These are phyloP conservation scores for Saccharomycopsis sp. DNA, from an alignment of 805 yeast species.

Conservation along the genomic window DNA sequence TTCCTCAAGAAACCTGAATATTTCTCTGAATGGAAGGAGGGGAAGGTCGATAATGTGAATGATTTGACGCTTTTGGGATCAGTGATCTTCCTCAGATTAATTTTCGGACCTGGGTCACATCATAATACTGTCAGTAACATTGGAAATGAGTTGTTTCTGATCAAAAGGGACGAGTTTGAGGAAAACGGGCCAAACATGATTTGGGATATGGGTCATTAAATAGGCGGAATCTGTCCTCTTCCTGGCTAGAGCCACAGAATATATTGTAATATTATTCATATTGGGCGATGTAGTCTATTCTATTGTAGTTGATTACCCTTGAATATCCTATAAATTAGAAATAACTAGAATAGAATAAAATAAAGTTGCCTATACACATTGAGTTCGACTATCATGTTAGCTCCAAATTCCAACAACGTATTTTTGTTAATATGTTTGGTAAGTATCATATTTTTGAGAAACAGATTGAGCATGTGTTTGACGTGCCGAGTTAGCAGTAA, in stretches of 20 bases:
- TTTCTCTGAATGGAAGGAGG: slow-evolving; percentile 88
- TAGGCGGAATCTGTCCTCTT: neutral
- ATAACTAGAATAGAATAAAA: no score
- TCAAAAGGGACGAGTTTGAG: slow-evolving; percentile 20
- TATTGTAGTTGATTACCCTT: no score
- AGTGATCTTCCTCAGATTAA: slow-evolving; percentile 10
- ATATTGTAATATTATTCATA: neutral
- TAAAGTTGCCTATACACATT: no score
- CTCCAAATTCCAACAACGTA: no score
- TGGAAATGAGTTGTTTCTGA: slow-evolving; percentile 20
- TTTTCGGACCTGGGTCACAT: slow-evolving; percentile 17
- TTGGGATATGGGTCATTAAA: slow-evolving; percentile 19
- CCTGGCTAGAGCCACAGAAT: neutral
- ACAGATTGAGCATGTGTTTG: no score
- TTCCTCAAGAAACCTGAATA: slow-evolving; percentile 77
- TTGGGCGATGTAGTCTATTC: no score
- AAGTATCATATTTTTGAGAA: no score
- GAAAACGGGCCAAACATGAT: slow-evolving; percentile 21
- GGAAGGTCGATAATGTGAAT: slow-evolving; percentile 23
- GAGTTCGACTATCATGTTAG: no score
- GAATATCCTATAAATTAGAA: no score
- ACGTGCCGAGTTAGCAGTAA: no score
- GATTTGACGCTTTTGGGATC: slow-evolving; percentile 21
- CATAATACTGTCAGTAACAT: slow-evolving; percentile 15
- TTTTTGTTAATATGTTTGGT: no score